A percentile compares a stretch with the other conserved stretches of the same genome.
phyloP scores from a whole-genome alignment of 176 grass and related monocot species.

The Luzula sylvatica region DNA sequence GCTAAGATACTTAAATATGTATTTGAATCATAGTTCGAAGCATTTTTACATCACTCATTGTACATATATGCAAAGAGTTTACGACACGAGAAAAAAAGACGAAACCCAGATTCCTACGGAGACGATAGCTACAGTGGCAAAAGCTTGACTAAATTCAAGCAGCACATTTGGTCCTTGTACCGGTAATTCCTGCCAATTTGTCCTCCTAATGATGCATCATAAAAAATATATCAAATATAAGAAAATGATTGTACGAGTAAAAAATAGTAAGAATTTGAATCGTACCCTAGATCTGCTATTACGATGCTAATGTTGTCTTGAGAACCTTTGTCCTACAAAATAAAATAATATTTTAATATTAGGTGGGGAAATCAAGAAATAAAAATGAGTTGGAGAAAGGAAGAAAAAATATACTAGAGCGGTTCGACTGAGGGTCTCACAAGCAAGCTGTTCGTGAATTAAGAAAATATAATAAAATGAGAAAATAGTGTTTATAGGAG shows the following conservation, averaged over 20 bases:
- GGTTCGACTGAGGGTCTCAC: conserved; percentile 57
- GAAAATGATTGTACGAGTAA: not conserved
- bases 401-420: conserved; percentile 52
- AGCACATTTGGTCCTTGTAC: conserved; percentile 48
- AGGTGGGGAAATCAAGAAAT: not conserved
- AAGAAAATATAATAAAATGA: conserved; percentile 22
- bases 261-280: conserved; percentile 2
- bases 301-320: conserved; percentile 90
- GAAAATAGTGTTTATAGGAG: not conserved
- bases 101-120: conserved; percentile 78
- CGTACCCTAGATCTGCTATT: conserved; percentile 91
- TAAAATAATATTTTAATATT: not conserved
- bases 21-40: too few species aligned
- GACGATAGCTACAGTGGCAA: conserved; percentile 59
- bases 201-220: conserved; percentile 41
- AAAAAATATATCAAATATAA: conserved; percentile 5
- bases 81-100: conserved; percentile 35
- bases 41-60: too few species aligned
- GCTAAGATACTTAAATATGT: too few species aligned
- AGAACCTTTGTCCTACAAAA: conserved; percentile 55
- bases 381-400: not conserved
- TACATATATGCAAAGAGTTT: not conserved
- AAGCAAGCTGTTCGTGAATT: conserved; percentile 47
- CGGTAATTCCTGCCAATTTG: conserved; percentile 82
- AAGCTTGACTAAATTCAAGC: conserved; percentile 82